Evolutionary conservation across 2,329 filamentous ascomycete species (phyloP), one percentile per base, ranked within the genome.

Genomic region (Trematosphaeria pertusa): DNA sequence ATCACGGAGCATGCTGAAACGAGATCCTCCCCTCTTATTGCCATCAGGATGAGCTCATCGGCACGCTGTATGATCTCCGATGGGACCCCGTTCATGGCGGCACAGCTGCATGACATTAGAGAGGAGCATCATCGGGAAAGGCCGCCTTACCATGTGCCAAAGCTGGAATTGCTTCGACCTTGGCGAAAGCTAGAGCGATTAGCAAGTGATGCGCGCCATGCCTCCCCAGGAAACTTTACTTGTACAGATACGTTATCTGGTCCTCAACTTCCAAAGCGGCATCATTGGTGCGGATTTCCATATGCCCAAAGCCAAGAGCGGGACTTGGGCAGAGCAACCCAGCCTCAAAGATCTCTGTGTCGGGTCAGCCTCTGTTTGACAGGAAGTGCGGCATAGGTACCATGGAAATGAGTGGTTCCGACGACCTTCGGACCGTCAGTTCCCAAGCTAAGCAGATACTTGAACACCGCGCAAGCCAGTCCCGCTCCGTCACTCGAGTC

Each of bases 1-100:
- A 95, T 75, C 34, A 78, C 80, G 4, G 88, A 83, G 70, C 89
- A 96, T 15, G 85, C 82, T 21, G 84, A 80, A 5, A 87, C 82
- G 2, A 97, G 76, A 67, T 96, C 89, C 62, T 93, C 88, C 5
- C 91, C 89, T 39, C 80, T 82, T 12, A 84, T 82, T 24, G 87
- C 77, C 12, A 94, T 75, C 5, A 83, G 70, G 17, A 87, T 83
- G 26, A 99, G 79, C 6, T 86, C 81, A 54, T 91, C 87, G 0
- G 93, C 91, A 44, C 92, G 83, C 12, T 87, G 75, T 5, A 97
- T 81, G 8, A 97, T 82, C 4, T 81, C 78, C 14, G 73, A 64
- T 21, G 90, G 86, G 11, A 99, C 85, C 1, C 92, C 92, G 61
- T 96, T 97, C 70, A 96, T 82, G 3, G 86, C 85, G 20, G 94